phyloP scores from a whole-genome alignment of 345 rosid species.

The Rhizophora apiculata region DNA sequence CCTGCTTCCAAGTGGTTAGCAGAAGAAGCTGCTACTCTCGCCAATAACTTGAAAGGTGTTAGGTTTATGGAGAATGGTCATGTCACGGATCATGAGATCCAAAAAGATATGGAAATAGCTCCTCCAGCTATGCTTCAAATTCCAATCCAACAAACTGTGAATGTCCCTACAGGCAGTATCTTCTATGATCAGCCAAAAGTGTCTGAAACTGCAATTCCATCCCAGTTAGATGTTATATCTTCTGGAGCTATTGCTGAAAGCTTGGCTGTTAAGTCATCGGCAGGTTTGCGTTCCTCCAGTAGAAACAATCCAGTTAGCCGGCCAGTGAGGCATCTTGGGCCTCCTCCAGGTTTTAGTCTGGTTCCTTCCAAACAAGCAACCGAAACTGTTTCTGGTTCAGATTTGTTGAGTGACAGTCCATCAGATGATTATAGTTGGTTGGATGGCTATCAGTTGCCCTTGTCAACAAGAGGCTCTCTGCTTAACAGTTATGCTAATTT shows the following conservation, averaged over 20 bases:
- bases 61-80: conserved; percentile 58
- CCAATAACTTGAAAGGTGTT: conserved; percentile 54
- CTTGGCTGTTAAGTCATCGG: conserved; percentile 37
- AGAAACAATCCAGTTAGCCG: conserved; percentile 79
- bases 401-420: conserved; percentile 29
- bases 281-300: conserved; percentile 33
- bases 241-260: conserved; percentile 46
- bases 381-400: conserved; percentile 45
- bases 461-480: conserved; percentile 43
- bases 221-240: conserved; percentile 45
- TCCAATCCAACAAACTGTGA: conserved; percentile 44
- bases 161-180: conserved; percentile 32
- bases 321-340: conserved; percentile 74
- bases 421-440: conserved; percentile 95
- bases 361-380: conserved; percentile 54
- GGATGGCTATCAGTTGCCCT: conserved; percentile 81
- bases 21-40: conserved; percentile 51
- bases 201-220: conserved; percentile 42
- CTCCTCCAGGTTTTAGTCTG: conserved; percentile 88
- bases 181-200: conserved; percentile 42
- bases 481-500: conserved; percentile 41
- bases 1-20: conserved; percentile 51
- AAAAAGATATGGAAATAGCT: conserved; percentile 37
- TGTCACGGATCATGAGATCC: conserved; percentile 45
- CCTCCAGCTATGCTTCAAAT: conserved; percentile 34